Evolutionary conservation across 352 stramenopile genomes (phyloP), one percentile per base, ranked within the genome.

Genomic region (Pythium sukuiense): DNA sequence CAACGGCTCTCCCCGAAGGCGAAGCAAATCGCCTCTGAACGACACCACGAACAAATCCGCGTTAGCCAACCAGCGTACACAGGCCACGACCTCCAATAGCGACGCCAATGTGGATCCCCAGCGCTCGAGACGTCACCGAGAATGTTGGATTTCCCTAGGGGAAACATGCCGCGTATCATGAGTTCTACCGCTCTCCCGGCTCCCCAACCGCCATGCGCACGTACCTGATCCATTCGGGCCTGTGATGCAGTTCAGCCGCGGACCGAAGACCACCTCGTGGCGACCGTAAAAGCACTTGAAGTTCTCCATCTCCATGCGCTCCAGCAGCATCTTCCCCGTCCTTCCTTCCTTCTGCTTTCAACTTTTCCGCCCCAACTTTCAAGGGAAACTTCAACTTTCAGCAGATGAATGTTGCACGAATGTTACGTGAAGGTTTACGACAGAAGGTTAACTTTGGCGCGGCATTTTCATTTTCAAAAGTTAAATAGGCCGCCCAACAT

Each of bases 11-110:
- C 71, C 2, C 73, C 76, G 48, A 84, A 71, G 6, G 69, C 76
- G 60, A 84, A 84, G 58, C 73, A 81, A 37, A 84, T 80, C 43
- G 76, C 76, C 48, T 84, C 72, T 80, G 45, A 6, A 16, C 14
- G 26, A 27, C 20, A 9, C n/a, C 39, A 65, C 49, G 50, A 2
- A 24, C 14, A 58, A 13, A 6, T 30, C 12, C 45, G 5, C 20
- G 20, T 61, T 49, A 63, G 37, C 14, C 2, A 52, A 6, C 20
- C 20, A 24, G 16, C 18, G 9, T 16, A 6, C 41, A 20, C 5
- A 35, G 16, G n/a, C 29, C 45, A 29, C 45, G 6, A 7, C 45
- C 6, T 52, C n/a, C 16, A n/a, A 24, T 24, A 8, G 6, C 11
- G 5, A 24, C 8, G 9, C 20, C 5, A 13, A 14, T 2, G 29